A percentile compares a stretch with the other conserved stretches of the same genome.
Conservation (phyloP, 2,329 filamentous ascomycete species). For the Escovopsis sp. region DNA sequence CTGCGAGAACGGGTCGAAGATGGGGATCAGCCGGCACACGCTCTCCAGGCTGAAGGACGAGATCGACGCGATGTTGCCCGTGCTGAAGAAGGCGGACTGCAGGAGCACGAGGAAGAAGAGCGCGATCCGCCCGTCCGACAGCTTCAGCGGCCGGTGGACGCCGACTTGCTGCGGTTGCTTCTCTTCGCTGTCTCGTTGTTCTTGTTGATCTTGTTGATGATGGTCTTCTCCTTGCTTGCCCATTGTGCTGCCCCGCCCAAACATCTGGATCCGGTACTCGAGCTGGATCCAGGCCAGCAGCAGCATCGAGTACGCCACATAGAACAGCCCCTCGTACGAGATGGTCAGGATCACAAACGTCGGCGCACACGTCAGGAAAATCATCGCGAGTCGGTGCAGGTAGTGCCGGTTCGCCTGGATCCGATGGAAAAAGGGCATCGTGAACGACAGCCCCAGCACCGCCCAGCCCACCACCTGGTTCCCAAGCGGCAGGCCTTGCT, state of each 20-base stretch:
- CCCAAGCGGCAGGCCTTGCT: slow-evolving; percentile 67
- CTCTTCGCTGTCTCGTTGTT: background rate
- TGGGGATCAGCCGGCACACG: slow-evolving; percentile 69
- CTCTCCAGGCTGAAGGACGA: slow-evolving; percentile 89
- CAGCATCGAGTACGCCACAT: slow-evolving; percentile 71
- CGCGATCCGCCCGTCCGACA: slow-evolving; percentile 75
- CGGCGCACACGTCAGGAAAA: slow-evolving; percentile 86
- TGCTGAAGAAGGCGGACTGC: slow-evolving; percentile 93
- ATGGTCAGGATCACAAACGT: slow-evolving; percentile 93
- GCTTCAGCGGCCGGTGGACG: slow-evolving; percentile 48
- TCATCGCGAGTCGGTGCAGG: slow-evolving; percentile 71
- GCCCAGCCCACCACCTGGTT: slow-evolving; percentile 80
- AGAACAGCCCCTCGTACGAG: slow-evolving; percentile 94
- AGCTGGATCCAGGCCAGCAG: slow-evolving; percentile 84
- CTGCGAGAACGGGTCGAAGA: slow-evolving; percentile 91
- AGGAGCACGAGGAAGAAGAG: slow-evolving; percentile 92
- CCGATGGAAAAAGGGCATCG: slow-evolving; percentile 68
- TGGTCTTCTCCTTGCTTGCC: background rate
- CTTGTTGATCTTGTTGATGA: too few species aligned
- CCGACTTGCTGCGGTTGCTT: slow-evolving; percentile 1
- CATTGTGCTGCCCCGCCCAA: slow-evolving; percentile 6
- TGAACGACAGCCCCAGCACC: slow-evolving; percentile 56
- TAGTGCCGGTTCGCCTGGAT: slow-evolving; percentile 74
- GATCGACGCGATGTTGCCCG: slow-evolving; percentile 86
- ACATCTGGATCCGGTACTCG: slow-evolving; percentile 52